Conservation (phyloP, 106 monocot species). For the Apostasia shenzhenica region DNA sequence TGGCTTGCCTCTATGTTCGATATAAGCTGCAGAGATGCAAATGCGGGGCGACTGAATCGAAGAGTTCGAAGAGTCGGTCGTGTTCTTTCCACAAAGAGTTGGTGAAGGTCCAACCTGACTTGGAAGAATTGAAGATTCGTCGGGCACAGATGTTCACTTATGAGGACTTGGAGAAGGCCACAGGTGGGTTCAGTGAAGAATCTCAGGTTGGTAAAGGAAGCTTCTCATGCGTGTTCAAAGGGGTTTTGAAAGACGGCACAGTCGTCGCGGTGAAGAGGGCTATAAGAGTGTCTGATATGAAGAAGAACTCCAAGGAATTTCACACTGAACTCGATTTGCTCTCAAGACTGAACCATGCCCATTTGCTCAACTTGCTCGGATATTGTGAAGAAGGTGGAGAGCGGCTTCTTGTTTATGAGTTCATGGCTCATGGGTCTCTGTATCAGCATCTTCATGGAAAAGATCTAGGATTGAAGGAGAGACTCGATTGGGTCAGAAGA, state of each 20-base stretch:
- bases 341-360: slow-evolving; percentile 91
- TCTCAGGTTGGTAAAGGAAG: slow-evolving; percentile 91
- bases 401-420: slow-evolving; percentile 94
- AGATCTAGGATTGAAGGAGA: slow-evolving; percentile 40
- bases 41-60: slow-evolving; percentile 27
- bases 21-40: slow-evolving; percentile 38
- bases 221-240: slow-evolving; percentile 95
- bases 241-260: slow-evolving; percentile 76
- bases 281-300: slow-evolving; percentile 41
- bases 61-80: slow-evolving; percentile 4
- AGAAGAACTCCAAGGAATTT: slow-evolving; percentile 87
- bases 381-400: slow-evolving; percentile 94
- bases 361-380: slow-evolving; percentile 84
- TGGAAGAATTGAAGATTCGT: slow-evolving; percentile 71
- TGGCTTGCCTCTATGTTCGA: slow-evolving; percentile 54
- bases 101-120: slow-evolving; percentile 38
- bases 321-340: slow-evolving; percentile 88
- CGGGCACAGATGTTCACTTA: slow-evolving; percentile 72
- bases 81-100: slow-evolving; percentile 51
- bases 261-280: slow-evolving; percentile 92
- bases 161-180: slow-evolving; percentile 86
- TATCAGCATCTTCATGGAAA: slow-evolving; percentile 94
- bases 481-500: slow-evolving; percentile 69
- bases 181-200: slow-evolving; percentile 71
- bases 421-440: slow-evolving; percentile 97